phyloP scores from a whole-genome alignment of 768 basidiomycete genomes.

The Coprinopsis strossmayeri region DNA sequence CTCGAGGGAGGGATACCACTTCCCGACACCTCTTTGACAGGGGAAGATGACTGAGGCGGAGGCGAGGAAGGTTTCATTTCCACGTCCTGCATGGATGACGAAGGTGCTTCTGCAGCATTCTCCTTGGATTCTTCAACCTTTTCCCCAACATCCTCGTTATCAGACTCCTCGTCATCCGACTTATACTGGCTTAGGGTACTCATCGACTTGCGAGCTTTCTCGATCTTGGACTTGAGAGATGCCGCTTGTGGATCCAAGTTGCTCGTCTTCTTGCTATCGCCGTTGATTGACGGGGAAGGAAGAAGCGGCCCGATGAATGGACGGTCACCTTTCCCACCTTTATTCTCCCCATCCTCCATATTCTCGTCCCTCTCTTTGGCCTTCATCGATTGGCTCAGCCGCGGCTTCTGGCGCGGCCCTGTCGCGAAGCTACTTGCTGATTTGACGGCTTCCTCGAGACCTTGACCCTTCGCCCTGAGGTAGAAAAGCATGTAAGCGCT shows the following conservation, averaged over 20 bases:
- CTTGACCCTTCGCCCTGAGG: constrained; percentile 72
- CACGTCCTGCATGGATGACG: constrained; percentile 6
- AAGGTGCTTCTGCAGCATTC: background rate
- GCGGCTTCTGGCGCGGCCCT: constrained; percentile 25
- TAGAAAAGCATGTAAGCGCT: constrained; percentile 95
- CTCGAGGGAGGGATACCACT: constrained; percentile 6
- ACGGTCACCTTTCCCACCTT: constrained; percentile 37
- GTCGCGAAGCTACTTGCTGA: constrained; percentile 17
- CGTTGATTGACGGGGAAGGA: constrained; percentile 37
- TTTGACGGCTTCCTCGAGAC: constrained; percentile 56
- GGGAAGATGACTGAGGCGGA: constrained; percentile 1
- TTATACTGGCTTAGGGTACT: constrained; percentile 22
- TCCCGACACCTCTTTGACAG: background rate
- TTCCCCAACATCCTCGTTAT: constrained; percentile 10
- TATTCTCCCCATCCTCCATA: constrained; percentile 40
- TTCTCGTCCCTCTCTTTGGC: constrained; percentile 38
- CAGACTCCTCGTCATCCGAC: constrained; percentile 19
- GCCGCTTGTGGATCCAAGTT: constrained; percentile 26
- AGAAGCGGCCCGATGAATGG: constrained; percentile 64
- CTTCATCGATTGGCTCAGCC: constrained; percentile 45
- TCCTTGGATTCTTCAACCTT: background rate
- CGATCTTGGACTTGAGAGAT: constrained; percentile 25
- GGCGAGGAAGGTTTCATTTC: constrained; percentile 6
- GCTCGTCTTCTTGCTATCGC: constrained; percentile 18
- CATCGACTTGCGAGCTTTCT: constrained; percentile 19